Evolutionary conservation across 2,329 filamentous ascomycete genomes (phyloP).

Genomic region (Fragosphaeria purpurea): DNA sequence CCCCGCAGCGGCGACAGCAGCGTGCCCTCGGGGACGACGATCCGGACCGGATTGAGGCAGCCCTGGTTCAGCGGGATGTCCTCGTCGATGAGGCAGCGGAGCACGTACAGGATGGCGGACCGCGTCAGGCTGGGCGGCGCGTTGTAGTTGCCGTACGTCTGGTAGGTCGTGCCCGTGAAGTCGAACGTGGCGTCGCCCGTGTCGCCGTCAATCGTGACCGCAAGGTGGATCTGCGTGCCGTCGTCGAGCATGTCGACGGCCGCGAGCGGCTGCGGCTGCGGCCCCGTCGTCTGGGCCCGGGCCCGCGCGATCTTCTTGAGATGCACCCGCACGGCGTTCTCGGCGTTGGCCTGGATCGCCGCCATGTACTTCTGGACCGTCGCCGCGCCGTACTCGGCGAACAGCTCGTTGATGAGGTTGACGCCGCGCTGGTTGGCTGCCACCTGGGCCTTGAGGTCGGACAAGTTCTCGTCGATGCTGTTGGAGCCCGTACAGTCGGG

Average conservation of each 20-base stretch:
- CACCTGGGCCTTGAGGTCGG: constrained; percentile 76
- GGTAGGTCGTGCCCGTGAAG: constrained; percentile 61
- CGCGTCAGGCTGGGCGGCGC: constrained; percentile 68
- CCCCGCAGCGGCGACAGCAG: constrained; percentile 66
- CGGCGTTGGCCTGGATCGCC: constrained; percentile 70
- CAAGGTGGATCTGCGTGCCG: constrained; percentile 64
- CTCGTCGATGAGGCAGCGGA: constrained; percentile 66
- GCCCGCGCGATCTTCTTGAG: constrained; percentile 52
- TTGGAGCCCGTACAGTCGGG: constrained; percentile 69
- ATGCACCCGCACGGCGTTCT: constrained; percentile 62
- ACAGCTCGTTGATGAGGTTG: constrained; percentile 60
- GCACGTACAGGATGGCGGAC: constrained; percentile 71
- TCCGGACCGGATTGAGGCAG: constrained; percentile 64
- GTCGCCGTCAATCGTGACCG: constrained; percentile 61
- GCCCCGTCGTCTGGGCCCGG: constrained; percentile 48
- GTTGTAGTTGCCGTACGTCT: constrained; percentile 67
- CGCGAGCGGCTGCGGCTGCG: constrained; percentile 40
- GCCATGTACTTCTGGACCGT: constrained; percentile 77
- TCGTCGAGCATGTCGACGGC: constrained; percentile 81
- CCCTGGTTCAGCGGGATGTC: constrained; percentile 81
- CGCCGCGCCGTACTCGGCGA: constrained; percentile 65
- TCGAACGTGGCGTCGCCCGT: constrained; percentile 71
- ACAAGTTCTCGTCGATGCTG: constrained; percentile 71
- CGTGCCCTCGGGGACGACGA: constrained; percentile 59
- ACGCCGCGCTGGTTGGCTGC: constrained; percentile 81